Conservation (phyloP, 495 filamentous ascomycete genomes). For the Lophiotrema nucula region DNA sequence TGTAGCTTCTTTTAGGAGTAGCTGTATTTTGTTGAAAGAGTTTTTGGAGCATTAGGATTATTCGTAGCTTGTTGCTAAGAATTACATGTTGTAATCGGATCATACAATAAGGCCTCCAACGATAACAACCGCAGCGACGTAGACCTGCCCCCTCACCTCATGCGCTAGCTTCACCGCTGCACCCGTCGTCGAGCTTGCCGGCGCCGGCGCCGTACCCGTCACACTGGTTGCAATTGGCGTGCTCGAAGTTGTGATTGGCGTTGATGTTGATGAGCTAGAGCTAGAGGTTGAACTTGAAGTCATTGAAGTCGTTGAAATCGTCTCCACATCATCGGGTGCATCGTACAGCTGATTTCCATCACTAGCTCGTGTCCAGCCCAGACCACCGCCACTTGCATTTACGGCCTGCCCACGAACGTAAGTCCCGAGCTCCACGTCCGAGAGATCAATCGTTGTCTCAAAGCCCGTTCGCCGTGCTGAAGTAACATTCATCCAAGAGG, state of each 20-base stretch:
- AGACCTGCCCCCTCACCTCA: neutral
- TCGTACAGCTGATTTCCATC: slow-evolving; percentile 10
- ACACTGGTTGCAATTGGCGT: neutral
- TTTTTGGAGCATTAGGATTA: no score
- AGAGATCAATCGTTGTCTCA: slow-evolving; percentile 19
- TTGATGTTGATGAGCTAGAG: no score
- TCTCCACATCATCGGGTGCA: slow-evolving; percentile 10
- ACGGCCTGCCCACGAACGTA: slow-evolving; percentile 20
- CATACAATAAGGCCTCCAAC: neutral
- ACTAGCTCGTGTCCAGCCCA: slow-evolving; percentile 16
- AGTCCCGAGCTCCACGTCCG: slow-evolving; percentile 1
- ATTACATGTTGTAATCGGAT: no score
- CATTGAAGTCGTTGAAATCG: neutral
- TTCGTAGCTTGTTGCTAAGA: no score
- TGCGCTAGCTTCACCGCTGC: neutral
- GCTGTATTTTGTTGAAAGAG: no score
- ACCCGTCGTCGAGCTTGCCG: neutral
- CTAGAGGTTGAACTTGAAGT: neutral
- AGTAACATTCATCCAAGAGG: slow-evolving; percentile 19
- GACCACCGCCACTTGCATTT: neutral
- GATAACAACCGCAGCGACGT: neutral
- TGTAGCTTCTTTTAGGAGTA: no score
- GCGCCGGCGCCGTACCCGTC: neutral
- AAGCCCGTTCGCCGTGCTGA: slow-evolving; percentile 12
- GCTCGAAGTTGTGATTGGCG: neutral